Evolutionary conservation across 176 grass and related monocot species (phyloP).

Genomic region (Eragrostis curvula): DNA sequence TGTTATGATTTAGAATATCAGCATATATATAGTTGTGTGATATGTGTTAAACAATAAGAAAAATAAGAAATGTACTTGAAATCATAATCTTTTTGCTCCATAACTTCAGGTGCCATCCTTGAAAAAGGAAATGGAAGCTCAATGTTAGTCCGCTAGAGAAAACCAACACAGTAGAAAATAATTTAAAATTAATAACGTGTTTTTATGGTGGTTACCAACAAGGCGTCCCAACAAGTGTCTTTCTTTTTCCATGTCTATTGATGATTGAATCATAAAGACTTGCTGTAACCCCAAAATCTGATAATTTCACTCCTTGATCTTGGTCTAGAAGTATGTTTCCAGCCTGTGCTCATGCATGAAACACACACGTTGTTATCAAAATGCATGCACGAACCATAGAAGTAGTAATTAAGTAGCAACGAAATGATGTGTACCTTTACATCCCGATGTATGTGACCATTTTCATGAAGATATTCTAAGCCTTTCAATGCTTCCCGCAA

Average conservation of each 20-base stretch:
- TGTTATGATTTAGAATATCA: constrained; percentile 5
- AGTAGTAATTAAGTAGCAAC: too few relatives aligned
- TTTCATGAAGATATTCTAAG: constrained; percentile 78
- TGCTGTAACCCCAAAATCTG: constrained; percentile 86
- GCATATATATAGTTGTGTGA: neutral
- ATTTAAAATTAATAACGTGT: neutral
- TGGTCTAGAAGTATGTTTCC: constrained; percentile 93
- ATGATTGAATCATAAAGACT: constrained; percentile 89
- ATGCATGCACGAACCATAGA: too few relatives aligned
- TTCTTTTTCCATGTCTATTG: constrained; percentile 74
- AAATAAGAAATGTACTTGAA: constrained; percentile 60
- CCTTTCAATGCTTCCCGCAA: constrained; percentile 73
- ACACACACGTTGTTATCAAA: neutral
- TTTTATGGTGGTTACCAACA: constrained; percentile 60
- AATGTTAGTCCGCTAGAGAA: neutral
- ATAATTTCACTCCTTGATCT: constrained; percentile 75
- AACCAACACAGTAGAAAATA: neutral
- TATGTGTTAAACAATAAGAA: neutral
- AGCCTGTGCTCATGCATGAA: constrained; percentile 52
- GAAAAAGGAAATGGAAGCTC: neutral
- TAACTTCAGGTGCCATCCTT: constrained; percentile 99
- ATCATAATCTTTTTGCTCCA: constrained; percentile 92
- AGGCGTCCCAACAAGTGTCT: constrained; percentile 95
- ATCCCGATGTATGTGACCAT: constrained; percentile 90
- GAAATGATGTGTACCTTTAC: constrained; percentile 63